Base-by-base conservation (phyloP, 352 stramenopile genomes). In the Pythium dissimile region DNA sequence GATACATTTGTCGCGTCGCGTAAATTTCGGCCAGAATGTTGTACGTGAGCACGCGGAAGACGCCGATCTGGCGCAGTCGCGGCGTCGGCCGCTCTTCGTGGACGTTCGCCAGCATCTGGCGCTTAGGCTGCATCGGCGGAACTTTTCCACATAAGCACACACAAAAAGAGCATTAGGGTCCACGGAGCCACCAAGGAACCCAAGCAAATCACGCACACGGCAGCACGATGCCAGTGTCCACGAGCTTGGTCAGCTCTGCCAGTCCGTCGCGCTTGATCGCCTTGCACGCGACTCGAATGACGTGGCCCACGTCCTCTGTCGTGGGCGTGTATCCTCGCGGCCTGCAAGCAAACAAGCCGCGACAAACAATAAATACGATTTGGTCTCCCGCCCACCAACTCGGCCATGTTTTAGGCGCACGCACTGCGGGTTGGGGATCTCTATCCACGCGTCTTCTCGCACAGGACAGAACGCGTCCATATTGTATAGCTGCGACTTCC, bases 11-110 rank as follows among this genome's bases (percentile, higher is more conserved):
- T 24, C 84, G 76, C 38, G 84, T 97, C 5, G 88, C 88, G 64
- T 96, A 97, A 35, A 97, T 94, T 63, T 97, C 90, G 1, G 90
- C 88, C n/a, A 97, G 62, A 13, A 97, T 67, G 41, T 97, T 97
- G 75, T 96, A 97, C 45, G 86, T 93, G 26, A 95, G 68, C 27
- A 95, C 84, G 27, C 86, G 84, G 45, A 95, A 93, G 13, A 86
- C 75, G 18, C 82, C 83, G 18, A 92, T 85, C 62, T 91, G 82
- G 11, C 85, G 82, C 43, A 92, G 46, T 5, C 79, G 78, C n/a
- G 80, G 80, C 3, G 76, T 86, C 8, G 76, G 66, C 9, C 81
- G 69, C 50, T 92, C 84, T 72, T 92, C 85, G 51, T 92, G 80
- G 18, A 91, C 69, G 35, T 86, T 90, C 16, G 82, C 80, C 1